Evolutionary conservation across 257 asterid species (phyloP).

Genomic region (Solanum ossicruentum): DNA sequence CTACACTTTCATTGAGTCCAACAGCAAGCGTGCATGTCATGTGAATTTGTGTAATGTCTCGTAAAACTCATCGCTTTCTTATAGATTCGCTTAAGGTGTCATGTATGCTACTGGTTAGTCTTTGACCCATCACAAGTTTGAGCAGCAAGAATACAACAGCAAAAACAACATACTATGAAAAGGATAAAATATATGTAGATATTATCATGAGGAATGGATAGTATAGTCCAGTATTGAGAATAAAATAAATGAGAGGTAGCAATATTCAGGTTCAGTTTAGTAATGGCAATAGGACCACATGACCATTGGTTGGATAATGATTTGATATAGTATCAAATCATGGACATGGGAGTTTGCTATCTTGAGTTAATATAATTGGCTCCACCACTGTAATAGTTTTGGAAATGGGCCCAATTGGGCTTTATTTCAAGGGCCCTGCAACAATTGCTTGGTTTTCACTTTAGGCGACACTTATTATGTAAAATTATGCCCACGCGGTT

Average conservation of each 20-base stretch:
- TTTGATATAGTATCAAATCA: neutral
- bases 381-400: neutral
- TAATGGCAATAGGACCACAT: neutral
- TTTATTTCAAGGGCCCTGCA: neutral
- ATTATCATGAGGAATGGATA: neutral
- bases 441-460: neutral
- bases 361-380: neutral
- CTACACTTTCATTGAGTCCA: neutral
- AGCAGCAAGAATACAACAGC: neutral
- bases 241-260: neutral
- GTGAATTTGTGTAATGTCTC: neutral
- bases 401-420: neutral
- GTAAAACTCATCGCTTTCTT: neutral
- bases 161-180: too few species aligned
- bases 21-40: neutral
- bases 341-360: neutral
- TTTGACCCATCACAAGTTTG: neutral
- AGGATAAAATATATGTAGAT: too few species aligned
- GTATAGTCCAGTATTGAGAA: neutral
- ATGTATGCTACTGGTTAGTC: neutral
- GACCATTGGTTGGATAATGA: neutral
- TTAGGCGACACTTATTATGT: neutral
- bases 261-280: neutral
- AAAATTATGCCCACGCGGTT: too few species aligned
- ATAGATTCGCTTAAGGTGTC: neutral